Conservation (phyloP, 495 filamentous ascomycete genomes). For the Aspergillus olivimuriae region DNA sequence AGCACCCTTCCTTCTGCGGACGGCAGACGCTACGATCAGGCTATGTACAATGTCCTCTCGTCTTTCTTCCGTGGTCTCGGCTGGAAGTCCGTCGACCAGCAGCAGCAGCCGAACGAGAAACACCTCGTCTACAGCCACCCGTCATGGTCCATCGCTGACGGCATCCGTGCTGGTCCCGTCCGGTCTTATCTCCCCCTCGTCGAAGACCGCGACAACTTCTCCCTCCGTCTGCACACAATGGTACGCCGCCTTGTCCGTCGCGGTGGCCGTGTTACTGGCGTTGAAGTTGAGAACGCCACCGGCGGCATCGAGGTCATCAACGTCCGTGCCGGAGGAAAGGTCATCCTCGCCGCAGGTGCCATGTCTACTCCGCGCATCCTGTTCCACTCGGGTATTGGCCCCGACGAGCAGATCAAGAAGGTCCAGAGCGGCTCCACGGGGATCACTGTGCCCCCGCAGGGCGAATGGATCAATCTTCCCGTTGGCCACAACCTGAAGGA, state of each 20-base stretch:
- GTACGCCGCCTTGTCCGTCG: slow-evolving; percentile 57
- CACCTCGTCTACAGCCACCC: slow-evolving; percentile 57
- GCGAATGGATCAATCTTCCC: slow-evolving; percentile 59
- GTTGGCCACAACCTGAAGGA: slow-evolving; percentile 68
- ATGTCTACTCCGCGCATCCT: slow-evolving; percentile 66
- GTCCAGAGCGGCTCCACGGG: slow-evolving; percentile 35
- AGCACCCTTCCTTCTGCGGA: slow-evolving; percentile 60
- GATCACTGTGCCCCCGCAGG: slow-evolving; percentile 44
- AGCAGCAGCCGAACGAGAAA: slow-evolving; percentile 53
- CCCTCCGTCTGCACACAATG: slow-evolving; percentile 54
- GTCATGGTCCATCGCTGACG: slow-evolving; percentile 57
- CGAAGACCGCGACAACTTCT: slow-evolving; percentile 56
- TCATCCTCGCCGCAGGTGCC: slow-evolving; percentile 59
- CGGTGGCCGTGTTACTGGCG: slow-evolving; percentile 54
- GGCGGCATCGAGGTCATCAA: slow-evolving; percentile 55
- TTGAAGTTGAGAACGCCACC: slow-evolving; percentile 54
- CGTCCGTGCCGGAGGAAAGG: slow-evolving; percentile 51
- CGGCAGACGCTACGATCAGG: slow-evolving; percentile 58
- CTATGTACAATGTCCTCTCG: slow-evolving; percentile 52
- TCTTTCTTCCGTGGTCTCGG: slow-evolving; percentile 44
- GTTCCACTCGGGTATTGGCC: slow-evolving; percentile 55
- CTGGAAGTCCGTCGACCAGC: slow-evolving; percentile 54
- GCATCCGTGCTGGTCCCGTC: slow-evolving; percentile 62
- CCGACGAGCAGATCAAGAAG: slow-evolving; percentile 48
- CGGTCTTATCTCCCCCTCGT: slow-evolving; percentile 64